Percentiles rank a stretch among this genome's conserved stretches.
Conservation (phyloP, 2,329 filamentous ascomycete genomes). For the Amphichorda felina region DNA sequence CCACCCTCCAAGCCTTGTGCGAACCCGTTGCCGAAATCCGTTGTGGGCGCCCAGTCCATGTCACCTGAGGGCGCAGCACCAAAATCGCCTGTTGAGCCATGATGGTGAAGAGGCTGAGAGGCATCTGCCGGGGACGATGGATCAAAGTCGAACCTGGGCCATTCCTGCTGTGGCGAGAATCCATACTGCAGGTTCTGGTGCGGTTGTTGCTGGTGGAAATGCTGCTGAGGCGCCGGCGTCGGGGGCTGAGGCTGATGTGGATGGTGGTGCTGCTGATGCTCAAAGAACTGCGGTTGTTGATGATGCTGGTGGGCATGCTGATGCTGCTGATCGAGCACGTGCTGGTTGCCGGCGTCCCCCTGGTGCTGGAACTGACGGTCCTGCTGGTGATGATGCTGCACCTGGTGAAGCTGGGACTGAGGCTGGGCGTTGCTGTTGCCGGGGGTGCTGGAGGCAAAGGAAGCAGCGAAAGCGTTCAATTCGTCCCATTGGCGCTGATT, state of each 20-base stretch:
- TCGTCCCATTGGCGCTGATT: slow-evolving; percentile 5
- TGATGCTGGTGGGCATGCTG: slow-evolving; percentile 1
- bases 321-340: slow-evolving; percentile 1
- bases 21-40: slow-evolving; percentile 8
- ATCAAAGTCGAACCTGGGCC: slow-evolving; percentile 3
- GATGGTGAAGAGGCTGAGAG: background rate
- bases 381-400: background rate
- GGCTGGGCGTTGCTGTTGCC: slow-evolving; percentile 1
- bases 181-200: slow-evolving; percentile 1
- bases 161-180: slow-evolving; percentile 2
- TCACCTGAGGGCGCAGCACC: background rate
- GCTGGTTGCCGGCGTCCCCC: background rate
- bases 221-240: no score
- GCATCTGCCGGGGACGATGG: background rate
- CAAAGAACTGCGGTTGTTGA: background rate
- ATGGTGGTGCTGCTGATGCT: slow-evolving; percentile 1
- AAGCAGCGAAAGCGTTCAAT: slow-evolving; percentile 4
- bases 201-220: slow-evolving; percentile 1
- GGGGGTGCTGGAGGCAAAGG: background rate
- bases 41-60: slow-evolving; percentile 26
- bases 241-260: slow-evolving; percentile 1
- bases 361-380: background rate
- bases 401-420: slow-evolving; percentile 3
- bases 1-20: background rate
- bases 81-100: background rate